Conservation (phyloP, 2,329 filamentous ascomycete genomes). For the Diaporthe velutina region DNA sequence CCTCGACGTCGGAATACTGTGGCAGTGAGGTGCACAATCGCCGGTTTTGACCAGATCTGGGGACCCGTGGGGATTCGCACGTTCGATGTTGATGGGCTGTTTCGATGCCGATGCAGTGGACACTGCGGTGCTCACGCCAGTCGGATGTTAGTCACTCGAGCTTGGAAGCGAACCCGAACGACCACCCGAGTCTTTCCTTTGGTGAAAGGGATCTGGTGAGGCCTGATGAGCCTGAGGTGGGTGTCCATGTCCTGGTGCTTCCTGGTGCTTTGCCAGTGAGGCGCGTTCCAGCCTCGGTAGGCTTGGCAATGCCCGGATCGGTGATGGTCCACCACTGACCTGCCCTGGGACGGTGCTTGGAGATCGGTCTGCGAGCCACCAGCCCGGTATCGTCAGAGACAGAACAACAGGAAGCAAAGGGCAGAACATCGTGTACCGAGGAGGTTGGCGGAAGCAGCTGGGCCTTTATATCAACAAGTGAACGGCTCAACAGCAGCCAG, state of each 20-base stretch:
- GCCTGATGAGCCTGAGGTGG: background rate
- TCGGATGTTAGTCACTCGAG: background rate
- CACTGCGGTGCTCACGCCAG: background rate
- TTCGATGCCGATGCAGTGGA: background rate
- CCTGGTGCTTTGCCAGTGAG: slow-evolving; percentile 1
- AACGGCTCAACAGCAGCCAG: slow-evolving; percentile 8
- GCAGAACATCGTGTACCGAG: background rate
- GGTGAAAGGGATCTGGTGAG: background rate
- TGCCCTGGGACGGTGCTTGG: background rate
- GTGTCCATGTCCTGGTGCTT: slow-evolving; percentile 5
- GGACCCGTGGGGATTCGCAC: background rate
- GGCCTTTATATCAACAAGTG: slow-evolving; percentile 16
- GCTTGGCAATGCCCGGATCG: slow-evolving; percentile 6
- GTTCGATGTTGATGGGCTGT: slow-evolving; percentile 3
- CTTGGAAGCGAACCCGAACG: background rate
- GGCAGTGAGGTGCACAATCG: slow-evolving; percentile 1
- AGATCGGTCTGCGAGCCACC: background rate
- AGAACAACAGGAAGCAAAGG: background rate
- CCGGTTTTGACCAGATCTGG: slow-evolving; percentile 22
- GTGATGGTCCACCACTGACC: background rate
- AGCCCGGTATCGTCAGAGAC: background rate
- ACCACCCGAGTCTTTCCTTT: background rate
- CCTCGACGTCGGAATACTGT: slow-evolving; percentile 21
- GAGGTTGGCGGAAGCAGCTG: slow-evolving; percentile 1
- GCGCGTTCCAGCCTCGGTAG: background rate